Evolutionary conservation across 768 basidiomycete genomes (phyloP).

Genomic region (Russula lepida): DNA sequence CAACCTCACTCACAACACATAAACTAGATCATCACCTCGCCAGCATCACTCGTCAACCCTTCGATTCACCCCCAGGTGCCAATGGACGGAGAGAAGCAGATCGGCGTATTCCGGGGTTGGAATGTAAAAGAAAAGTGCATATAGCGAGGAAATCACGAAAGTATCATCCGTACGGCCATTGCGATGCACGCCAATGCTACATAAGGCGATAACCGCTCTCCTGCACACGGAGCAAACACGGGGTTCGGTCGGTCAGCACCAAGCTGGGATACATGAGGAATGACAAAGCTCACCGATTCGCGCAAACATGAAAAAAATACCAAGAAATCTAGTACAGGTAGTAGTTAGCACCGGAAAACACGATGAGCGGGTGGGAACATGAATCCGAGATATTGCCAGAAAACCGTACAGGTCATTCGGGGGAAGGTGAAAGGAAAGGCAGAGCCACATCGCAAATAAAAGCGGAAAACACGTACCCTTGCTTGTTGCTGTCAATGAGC

Average conservation of each 20-base stretch:
- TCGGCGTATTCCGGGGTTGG: background rate
- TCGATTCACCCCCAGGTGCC: no score
- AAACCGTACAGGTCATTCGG: no score
- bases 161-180: conserved; percentile 77
- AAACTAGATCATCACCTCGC: no score
- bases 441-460: background rate
- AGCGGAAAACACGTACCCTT: conserved; percentile 51
- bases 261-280: background rate
- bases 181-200: conserved; percentile 86
- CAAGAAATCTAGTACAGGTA: conserved; percentile 58
- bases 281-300: conserved; percentile 64
- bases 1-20: no score
- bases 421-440: background rate
- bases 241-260: background rate
- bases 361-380: background rate
- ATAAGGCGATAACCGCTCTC: conserved; percentile 93
- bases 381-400: background rate
- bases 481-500: conserved; percentile 86
- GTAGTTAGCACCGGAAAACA: background rate
- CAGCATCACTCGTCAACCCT: no score
- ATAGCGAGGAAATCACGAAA: conserved; percentile 27
- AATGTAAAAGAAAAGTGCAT: background rate
- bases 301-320: conserved; percentile 91
- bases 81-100: background rate
- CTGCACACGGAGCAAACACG: conserved; percentile 32